Evolutionary conservation across 169 alveolate species (phyloP), one percentile per base, ranked within the genome.

Genomic region (Cryptosporidium felis): DNA sequence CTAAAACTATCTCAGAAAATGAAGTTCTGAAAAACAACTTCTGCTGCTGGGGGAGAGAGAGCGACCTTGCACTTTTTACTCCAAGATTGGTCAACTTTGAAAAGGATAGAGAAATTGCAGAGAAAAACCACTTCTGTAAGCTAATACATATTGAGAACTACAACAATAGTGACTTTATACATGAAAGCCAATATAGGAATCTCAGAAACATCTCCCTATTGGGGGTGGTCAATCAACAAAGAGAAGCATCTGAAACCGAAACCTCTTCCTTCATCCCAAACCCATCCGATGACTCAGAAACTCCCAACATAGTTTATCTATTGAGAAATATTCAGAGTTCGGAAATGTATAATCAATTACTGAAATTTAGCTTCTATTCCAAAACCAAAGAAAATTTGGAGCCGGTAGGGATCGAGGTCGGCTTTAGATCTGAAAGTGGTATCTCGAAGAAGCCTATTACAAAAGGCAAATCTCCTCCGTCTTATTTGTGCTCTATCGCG

Each of bases 81-180:
- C 81, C 81, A 10, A 65, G 36, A 47, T 49, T 65, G 1, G 62
- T 65, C 30, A 65, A 65, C 30, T 65, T 44, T 49, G 81, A 65
- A 28, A 65, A 65, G 36, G 81, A 65, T 30, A 23, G 14, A 65
- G 36, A 21, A 42, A 28, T 5, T 21, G 23, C 5, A 49, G 26
- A 21, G 0, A 10, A 21, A 0, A 49, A 21, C 36, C 49, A 41
- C 49, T 41, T 12, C 49, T 12, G 26, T 21, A 18, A 28, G 23
- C 61, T 65, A 5, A 36, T 65, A 34, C 23, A 44, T 44, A 46
- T 65, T 65, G 63, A 65, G 8, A 2, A 16, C 32, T 65, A 65
- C 32, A 65, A 47, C 32, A 65, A 65, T 12, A 65, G 62, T 46
- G 81, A 65, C 18, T 65, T 65, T 65, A 65, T 65, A 12, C 60